A percentile compares a stretch with the other conserved stretches of the same genome.
These are phyloP conservation scores for Torulaspora microellipsoides DNA, from an alignment of 805 yeast species.

Conservation along the genomic window DNA sequence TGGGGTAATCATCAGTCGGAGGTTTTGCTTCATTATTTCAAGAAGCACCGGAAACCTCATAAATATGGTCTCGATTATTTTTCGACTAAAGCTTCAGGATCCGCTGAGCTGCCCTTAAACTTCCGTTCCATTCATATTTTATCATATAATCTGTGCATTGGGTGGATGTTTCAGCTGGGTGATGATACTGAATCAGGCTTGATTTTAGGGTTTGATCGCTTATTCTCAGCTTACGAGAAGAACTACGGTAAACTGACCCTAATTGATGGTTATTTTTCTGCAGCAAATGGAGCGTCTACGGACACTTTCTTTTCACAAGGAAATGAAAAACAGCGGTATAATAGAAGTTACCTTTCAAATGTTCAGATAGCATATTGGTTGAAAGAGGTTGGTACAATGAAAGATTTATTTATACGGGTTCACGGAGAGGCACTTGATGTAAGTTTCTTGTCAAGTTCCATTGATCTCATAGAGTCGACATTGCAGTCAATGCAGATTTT, in stretches of 20 bases:
- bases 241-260: constrained; percentile 63
- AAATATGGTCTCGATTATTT: constrained; percentile 1
- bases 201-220: constrained; percentile 71
- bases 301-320: constrained; percentile 45
- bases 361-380: constrained; percentile 48
- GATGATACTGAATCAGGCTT: constrained; percentile 55
- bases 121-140: constrained; percentile 53
- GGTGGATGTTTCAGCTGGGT: constrained; percentile 64
- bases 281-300: constrained; percentile 58
- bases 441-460: constrained; percentile 52
- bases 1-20: constrained; percentile 27
- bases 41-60: constrained; percentile 15
- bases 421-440: constrained; percentile 70
- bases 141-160: constrained; percentile 64
- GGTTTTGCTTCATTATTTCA: constrained; percentile 16
- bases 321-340: constrained; percentile 45
- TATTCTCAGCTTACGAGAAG: constrained; percentile 60
- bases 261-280: constrained; percentile 63
- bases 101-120: constrained; percentile 19
- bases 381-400: constrained; percentile 29
- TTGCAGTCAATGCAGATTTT: constrained; percentile 45
- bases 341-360: constrained; percentile 64
- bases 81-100: neutral
- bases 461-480: constrained; percentile 49
- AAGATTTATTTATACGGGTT: constrained; percentile 48